Evolutionary conservation across 1,284 basidiomycete genomes (phyloP), one percentile per base, ranked within the genome.

Genomic region (Cryptococcus jaspeensis): DNA sequence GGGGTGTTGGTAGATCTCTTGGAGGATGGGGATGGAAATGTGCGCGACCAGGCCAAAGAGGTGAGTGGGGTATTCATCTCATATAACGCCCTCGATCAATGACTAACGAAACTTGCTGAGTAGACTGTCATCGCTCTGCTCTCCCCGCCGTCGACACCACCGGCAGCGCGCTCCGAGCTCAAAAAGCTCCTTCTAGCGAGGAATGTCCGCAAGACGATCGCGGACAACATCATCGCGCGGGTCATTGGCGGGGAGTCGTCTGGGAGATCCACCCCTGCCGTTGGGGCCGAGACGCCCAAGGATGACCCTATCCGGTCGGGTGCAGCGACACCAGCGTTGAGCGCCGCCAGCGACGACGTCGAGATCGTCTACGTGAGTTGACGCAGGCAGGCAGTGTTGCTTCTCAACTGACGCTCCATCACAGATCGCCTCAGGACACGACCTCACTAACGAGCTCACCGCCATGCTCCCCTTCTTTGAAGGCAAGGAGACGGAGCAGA

Each of bases 401-500:
- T 42, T 23, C 11, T 22, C 28, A 5, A 25, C 44, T 46, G 44
- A 36, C n/a, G 18, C 13, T 20, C 18, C 28, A 20, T 22, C 6
- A 2, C 37, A 96, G 87, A 85, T 97, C 67, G 89, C 91, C 1
- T 93, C 90, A 13, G 81, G 82, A 51, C 82, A 83, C 66, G 95
- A 99, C 74, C 76, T 99, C 40, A 91, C 94, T 68, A 84, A 82
- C 57, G 92, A 96, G 66, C 90, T 97, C 68, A 79, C 83, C 5
- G 77, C 79, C 16, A 92, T 96, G 87, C 72, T 84, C 20, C 87
- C 88, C 50, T 80, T 82, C 56, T 97, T 97, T 68, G 89, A 92
- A 86, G 93, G 92, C 16, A 96, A 87, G 78, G 96, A 99, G 79
- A 92, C 90, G 0, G 95, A 99, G 71, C 90, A 95, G 66, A 99